Percentiles rank a stretch among this genome's conserved stretches.
These are phyloP conservation scores for Pseudocercospora pini-densiflorae DNA, from an alignment of 2,329 filamentous ascomycete species.

Conservation along the genomic window DNA sequence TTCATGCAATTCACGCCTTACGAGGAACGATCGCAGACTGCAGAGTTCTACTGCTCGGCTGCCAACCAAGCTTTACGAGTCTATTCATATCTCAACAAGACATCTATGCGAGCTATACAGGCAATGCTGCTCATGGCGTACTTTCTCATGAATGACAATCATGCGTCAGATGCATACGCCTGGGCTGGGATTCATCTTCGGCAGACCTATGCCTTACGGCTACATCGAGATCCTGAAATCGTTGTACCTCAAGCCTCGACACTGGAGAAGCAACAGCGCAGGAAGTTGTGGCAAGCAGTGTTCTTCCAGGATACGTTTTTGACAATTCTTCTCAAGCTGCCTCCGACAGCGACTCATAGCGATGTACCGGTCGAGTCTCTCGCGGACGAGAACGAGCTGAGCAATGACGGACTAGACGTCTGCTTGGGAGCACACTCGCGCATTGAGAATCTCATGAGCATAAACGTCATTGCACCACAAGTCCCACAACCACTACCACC, in stretches of 20 bases:
- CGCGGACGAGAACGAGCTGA: constrained; percentile 63
- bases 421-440: constrained; percentile 53
- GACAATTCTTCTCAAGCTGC: constrained; percentile 76
- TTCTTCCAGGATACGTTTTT: constrained; percentile 81
- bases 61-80: constrained; percentile 77
- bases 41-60: constrained; percentile 79
- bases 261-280: constrained; percentile 77
- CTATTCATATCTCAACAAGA: constrained; percentile 76
- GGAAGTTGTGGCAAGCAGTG: constrained; percentile 83
- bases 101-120: constrained; percentile 73
- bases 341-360: constrained; percentile 77
- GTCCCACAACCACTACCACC: constrained; percentile 39
- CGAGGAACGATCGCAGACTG: constrained; percentile 71
- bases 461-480: constrained; percentile 53
- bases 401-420: constrained; percentile 60
- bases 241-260: constrained; percentile 66
- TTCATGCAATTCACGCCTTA: constrained; percentile 66
- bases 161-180: constrained; percentile 80
- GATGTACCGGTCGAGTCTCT: constrained; percentile 78
- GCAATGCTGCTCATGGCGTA: constrained; percentile 83
- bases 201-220: constrained; percentile 79
- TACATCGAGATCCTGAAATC: constrained; percentile 79
- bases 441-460: constrained; percentile 57
- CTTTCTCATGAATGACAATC: constrained; percentile 85
- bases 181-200: constrained; percentile 78